Conservation (phyloP, 192 early-diverging fungal species). For the Paraglomus brasilianum region DNA sequence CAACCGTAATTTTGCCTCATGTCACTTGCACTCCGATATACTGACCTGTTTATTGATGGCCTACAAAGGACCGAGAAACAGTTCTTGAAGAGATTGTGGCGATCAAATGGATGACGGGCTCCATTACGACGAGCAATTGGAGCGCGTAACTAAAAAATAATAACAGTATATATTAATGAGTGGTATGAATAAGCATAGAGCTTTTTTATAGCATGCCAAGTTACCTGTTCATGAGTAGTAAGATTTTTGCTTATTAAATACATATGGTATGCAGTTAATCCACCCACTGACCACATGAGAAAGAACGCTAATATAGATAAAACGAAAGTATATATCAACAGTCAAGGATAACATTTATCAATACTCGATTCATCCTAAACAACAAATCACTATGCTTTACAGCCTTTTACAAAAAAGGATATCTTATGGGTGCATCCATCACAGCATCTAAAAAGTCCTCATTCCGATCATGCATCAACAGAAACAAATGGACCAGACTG, state of each 20-base stretch:
- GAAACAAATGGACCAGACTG: constrained; percentile 56
- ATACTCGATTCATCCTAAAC: constrained; percentile 9
- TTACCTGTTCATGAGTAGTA: constrained; percentile 89
- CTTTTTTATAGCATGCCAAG: neutral
- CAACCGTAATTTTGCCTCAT: no score
- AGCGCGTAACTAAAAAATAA: constrained; percentile 38
- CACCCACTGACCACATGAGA: constrained; percentile 65
- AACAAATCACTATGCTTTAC: constrained; percentile 1
- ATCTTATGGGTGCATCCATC: constrained; percentile 24
- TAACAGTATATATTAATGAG: neutral
- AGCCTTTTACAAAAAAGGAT: constrained; percentile 29
- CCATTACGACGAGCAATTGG: constrained; percentile 36
- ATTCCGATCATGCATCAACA: constrained; percentile 34
- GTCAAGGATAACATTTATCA: constrained; percentile 31
- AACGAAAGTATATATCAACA: constrained; percentile 44
- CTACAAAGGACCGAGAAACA: constrained; percentile 57
- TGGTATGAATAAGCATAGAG: neutral
- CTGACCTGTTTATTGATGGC: constrained; percentile 50
- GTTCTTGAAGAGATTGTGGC: constrained; percentile 49
- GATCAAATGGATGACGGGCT: constrained; percentile 50
- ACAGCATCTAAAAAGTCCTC: neutral
- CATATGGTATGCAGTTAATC: constrained; percentile 76
- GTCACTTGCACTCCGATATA: no score
- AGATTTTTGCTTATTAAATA: constrained; percentile 67
- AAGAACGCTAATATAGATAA: constrained; percentile 65